Conservation (phyloP, 805 yeast species). For the Lipomyces yamadae region DNA sequence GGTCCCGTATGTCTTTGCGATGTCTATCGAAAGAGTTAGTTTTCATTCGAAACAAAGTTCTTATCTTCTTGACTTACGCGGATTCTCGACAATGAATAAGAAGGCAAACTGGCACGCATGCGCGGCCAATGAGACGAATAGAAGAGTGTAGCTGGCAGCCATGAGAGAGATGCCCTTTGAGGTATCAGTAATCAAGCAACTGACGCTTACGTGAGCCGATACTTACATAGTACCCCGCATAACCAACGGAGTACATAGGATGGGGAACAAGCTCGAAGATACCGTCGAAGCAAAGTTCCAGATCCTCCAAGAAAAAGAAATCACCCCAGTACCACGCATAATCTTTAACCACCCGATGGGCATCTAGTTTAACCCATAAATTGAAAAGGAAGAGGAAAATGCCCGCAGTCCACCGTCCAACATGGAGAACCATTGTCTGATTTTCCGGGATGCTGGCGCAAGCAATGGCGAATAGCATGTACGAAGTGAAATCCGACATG, state of each 20-base stretch:
- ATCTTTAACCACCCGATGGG: constrained; percentile 85
- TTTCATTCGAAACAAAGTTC: not conserved
- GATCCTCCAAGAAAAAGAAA: constrained; percentile 76
- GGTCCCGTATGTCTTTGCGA: constrained; percentile 63
- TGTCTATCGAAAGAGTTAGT: constrained; percentile 2
- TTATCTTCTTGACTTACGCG: constrained; percentile 59
- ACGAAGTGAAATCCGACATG: constrained; percentile 83
- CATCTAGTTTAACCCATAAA: constrained; percentile 83
- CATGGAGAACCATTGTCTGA: constrained; percentile 53
- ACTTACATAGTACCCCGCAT: constrained; percentile 71
- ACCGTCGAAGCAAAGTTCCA: constrained; percentile 80
- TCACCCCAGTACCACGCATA: constrained; percentile 98
- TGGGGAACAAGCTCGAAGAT: constrained; percentile 90
- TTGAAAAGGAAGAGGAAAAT: constrained; percentile 67
- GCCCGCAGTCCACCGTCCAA: constrained; percentile 64
- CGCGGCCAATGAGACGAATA: constrained; percentile 71
- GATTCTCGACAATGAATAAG: constrained; percentile 75
- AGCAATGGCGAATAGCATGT: constrained; percentile 65
- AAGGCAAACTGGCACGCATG: constrained; percentile 79
- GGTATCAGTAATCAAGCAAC: not conserved
- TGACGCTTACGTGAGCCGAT: not conserved
- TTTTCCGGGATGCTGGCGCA: constrained; percentile 46
- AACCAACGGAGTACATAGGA: constrained; percentile 91
- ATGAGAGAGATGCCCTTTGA: constrained; percentile 69
- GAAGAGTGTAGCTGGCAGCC: constrained; percentile 71